A percentile compares a stretch with the other conserved stretches of the same genome.
These are phyloP conservation scores for Mycocentrospora acerina DNA, from an alignment of 2,329 filamentous ascomycete genomes.

Conservation along the genomic window DNA sequence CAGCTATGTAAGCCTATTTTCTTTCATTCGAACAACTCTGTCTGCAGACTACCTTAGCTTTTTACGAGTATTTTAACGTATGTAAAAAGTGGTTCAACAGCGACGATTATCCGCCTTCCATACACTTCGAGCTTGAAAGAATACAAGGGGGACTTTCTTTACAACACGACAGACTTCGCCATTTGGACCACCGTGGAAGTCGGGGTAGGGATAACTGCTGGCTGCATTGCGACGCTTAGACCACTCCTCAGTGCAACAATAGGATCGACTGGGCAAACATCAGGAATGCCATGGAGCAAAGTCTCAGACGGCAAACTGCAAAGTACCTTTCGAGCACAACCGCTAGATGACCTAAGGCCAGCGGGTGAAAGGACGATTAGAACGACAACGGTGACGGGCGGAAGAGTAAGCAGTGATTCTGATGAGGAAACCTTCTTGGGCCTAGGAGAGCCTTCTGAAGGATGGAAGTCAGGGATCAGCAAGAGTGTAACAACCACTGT, in stretches of 20 bases:
- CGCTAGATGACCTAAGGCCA: constrained; percentile 19
- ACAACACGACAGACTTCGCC: constrained; percentile 32
- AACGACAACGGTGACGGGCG: constrained; percentile 24
- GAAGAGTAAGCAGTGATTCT: constrained; percentile 19
- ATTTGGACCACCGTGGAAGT: constrained; percentile 34
- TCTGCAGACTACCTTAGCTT: not conserved
- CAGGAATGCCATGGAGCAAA: constrained; percentile 19
- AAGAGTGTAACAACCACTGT: constrained; percentile 22
- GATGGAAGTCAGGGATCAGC: constrained; percentile 11
- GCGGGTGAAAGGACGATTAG: constrained; percentile 16
- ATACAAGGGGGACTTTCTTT: constrained; percentile 35
- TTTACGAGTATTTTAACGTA: constrained; percentile 6
- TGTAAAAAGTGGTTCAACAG: constrained; percentile 40
- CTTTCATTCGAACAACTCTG: too few relatives aligned
- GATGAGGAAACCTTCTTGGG: constrained; percentile 25
- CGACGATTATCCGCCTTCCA: constrained; percentile 32
- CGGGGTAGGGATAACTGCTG: constrained; percentile 30
- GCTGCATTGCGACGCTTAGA: constrained; percentile 30
- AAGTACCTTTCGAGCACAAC: constrained; percentile 7
- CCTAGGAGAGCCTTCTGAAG: constrained; percentile 7
- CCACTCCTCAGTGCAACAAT: constrained; percentile 25
- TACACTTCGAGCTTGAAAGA: constrained; percentile 27
- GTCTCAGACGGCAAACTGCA: constrained; percentile 7
- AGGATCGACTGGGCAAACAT: constrained; percentile 10
- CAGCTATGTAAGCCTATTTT: constrained; percentile 37